Percentiles rank a stretch among this genome's conserved stretches.
Evolutionary conservation across 2,329 filamentous ascomycete species (phyloP).

Genomic region (Cytospora piceicola): DNA sequence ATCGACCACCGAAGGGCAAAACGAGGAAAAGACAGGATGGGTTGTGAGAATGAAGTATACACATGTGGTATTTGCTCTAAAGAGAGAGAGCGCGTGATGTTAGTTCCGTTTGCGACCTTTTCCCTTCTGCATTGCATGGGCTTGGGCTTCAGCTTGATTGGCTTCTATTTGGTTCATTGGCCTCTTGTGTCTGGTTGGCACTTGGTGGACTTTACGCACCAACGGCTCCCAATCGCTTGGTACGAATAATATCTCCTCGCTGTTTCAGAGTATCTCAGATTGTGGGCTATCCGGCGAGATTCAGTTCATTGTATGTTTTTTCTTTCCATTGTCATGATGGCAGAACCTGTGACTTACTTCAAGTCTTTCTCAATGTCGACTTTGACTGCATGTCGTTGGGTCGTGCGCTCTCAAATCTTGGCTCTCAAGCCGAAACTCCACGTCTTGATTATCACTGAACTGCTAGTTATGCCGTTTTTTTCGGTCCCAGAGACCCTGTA

Average conservation of each 20-base stretch:
- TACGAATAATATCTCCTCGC: not conserved
- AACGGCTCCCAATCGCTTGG: not conserved
- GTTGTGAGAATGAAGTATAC: not conserved
- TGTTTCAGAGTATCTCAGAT: not conserved
- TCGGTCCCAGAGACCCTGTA: not conserved
- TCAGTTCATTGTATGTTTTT: not conserved
- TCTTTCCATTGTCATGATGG: not conserved
- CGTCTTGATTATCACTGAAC: not conserved
- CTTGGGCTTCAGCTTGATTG: not conserved
- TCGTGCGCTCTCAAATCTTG: not conserved
- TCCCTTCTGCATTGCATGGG: not conserved
- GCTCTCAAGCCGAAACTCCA: not conserved
- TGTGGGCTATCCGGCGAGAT: not conserved
- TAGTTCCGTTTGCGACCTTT: not conserved
- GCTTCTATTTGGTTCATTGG: not conserved
- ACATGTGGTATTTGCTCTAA: not conserved
- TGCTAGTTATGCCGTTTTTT: not conserved
- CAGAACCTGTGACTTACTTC: not conserved
- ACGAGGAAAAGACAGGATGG: conserved; percentile 22
- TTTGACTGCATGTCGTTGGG: not conserved
- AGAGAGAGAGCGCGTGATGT: not conserved
- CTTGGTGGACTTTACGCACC: not conserved
- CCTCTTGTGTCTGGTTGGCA: not conserved
- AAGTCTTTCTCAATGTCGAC: not conserved
- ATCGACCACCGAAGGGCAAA: conserved; percentile 25